Conservation (phyloP, 805 yeast species). For the Candida boleticola region DNA sequence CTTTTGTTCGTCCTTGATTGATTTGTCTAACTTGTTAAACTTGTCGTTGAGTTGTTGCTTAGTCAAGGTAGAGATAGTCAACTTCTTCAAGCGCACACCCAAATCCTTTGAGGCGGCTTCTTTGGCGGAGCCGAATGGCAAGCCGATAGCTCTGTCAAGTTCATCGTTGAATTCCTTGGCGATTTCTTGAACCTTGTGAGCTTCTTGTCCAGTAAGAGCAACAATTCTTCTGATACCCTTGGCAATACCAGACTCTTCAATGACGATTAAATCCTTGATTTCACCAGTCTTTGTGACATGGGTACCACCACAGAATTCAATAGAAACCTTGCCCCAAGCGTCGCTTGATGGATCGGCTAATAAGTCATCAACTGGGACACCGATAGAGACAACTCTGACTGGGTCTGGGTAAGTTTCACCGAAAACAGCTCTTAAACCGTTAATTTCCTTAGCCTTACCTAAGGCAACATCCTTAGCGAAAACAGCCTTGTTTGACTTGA, state of each 20-base stretch:
- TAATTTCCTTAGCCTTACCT: conserved; percentile 66
- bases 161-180: conserved; percentile 69
- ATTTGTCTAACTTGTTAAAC: conserved; percentile 78
- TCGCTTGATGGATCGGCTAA: conserved; percentile 65
- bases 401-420: conserved; percentile 99
- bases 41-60: conserved; percentile 74
- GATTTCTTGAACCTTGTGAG: conserved; percentile 83
- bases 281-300: conserved; percentile 92
- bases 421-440: conserved; percentile 93
- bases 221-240: conserved; percentile 98
- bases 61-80: conserved; percentile 75
- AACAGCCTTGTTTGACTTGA: conserved; percentile 69
- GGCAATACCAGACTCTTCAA: conserved; percentile 97
- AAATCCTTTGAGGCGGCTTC: conserved; percentile 80
- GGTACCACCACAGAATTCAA: conserved; percentile 99
- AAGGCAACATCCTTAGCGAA: conserved; percentile 82
- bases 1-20: conserved; percentile 84
- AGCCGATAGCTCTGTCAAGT: conserved; percentile 55
- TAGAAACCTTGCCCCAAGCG: conserved; percentile 75
- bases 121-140: conserved; percentile 73
- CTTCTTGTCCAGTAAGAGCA: conserved; percentile 91
- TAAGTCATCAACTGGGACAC: conserved; percentile 82
- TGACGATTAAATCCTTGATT: conserved; percentile 82
- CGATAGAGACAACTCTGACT: conserved; percentile 95
- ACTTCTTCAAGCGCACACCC: conserved; percentile 80